Evolutionary conservation across 768 basidiomycete genomes (phyloP), one percentile per base, ranked within the genome.

Genomic region (Pisolithus tinctorius): DNA sequence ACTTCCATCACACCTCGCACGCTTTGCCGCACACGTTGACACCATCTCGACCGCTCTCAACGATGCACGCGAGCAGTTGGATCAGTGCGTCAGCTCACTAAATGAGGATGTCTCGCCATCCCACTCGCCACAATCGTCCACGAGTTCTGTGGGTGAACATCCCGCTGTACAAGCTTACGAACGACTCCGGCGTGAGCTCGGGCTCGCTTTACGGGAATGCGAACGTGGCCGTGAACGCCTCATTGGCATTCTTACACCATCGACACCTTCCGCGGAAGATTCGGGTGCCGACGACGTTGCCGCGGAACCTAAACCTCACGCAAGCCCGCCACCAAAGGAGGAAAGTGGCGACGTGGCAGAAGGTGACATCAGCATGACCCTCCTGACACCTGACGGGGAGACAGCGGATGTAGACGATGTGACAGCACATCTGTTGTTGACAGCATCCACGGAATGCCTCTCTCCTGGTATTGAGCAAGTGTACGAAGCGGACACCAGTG

Each of bases 381-480:
- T 54, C 9, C 39, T 55, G 2, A 52, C 61, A 2, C 54, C 59
- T 5, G 68, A 65, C 30, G 69, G 56, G 3, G 62, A 63, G 23
- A 63, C 57, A 10, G 58, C 57, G 0, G 48, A 52, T 20, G 41
- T 67, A 34, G 85, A 86, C 58, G 84, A 86, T 55, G 81, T 72
- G 5, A 77, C 75, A 14, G 57, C 72, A 11, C 83, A 82, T 63
- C 67, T 86, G 6, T 64, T 86, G 23, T 59, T 78, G 9, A 66
- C 74, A 4, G 64, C 80, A 6, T 77, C 79, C 4, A 65, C 79
- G 3, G 63, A 74, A 37, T 78, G 82, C 56, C 68, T 88, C 3
- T 84, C 79, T 6, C 78, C 74, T 0, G 88, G 87, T 13, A 76
- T 81, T 46, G 89, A 92, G 60, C 87, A 89, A 61, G 87, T 93